Base-by-base conservation (phyloP, 257 asterid genomes). In the Perilla frutescens region DNA sequence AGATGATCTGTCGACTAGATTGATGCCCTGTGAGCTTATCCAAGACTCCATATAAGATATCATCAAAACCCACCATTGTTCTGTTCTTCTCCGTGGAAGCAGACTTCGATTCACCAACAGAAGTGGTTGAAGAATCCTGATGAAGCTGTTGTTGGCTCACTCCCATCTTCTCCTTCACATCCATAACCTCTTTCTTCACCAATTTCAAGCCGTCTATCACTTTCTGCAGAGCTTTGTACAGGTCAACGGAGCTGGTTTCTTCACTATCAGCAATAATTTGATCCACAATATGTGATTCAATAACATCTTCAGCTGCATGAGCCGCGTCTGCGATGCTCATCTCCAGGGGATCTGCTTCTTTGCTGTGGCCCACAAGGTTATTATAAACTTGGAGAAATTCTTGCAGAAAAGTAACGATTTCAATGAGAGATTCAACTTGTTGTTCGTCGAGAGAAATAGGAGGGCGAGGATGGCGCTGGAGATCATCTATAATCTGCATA, bases 61-160 rank as follows among this genome's bases (percentile, higher is more conserved):
- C 70, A 48, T 50, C 80, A 13, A 68, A 14, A 1, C 75, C 69
- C 13, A 75, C 74, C 74, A 9, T 72, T 65, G 47, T 48, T 41
- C 37, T 65, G 41, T 3, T 36, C 7, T 49, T n/a, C 59, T n/a
- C n/a, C n/a, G n/a, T n/a, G n/a, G n/a, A n/a, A n/a, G n/a, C n/a
- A n/a, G n/a, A n/a, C n/a, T n/a, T n/a, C n/a, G n/a, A n/a, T n/a
- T n/a, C n/a, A n/a, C n/a, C n/a, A n/a, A n/a, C n/a, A n/a, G n/a
- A n/a, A n/a, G n/a, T n/a, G n/a, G n/a, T n/a, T n/a, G n/a, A n/a
- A n/a, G n/a, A n/a, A n/a, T n/a, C n/a, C n/a, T n/a, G n/a, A n/a
- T n/a, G n/a, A n/a, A n/a, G n/a, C n/a, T n/a, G n/a, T n/a, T n/a
- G n/a, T n/a, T n/a, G n/a, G n/a, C n/a, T n/a, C n/a, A n/a, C n/a